These are phyloP conservation scores for Dichotomocladium elegans DNA, from an alignment of 371 early-diverging fungal genomes.

Conservation along the genomic window DNA sequence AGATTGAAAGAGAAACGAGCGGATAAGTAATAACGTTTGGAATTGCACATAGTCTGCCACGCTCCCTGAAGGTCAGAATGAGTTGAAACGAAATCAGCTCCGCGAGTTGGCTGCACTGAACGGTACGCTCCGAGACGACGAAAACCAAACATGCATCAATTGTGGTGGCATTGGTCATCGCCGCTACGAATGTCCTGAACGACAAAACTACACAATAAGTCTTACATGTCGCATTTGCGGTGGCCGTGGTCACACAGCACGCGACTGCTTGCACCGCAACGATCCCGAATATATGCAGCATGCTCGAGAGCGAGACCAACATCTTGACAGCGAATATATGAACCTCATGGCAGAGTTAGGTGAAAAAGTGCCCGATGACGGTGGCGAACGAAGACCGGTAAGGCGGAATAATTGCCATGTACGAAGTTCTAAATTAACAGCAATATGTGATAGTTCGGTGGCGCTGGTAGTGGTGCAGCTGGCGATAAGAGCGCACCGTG, in stretches of 20 bases:
- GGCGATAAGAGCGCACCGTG: slow-evolving; percentile 41
- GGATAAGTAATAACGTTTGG: neutral
- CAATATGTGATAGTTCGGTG: slow-evolving; percentile 9
- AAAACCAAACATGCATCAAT: slow-evolving; percentile 89
- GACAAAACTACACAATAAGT: slow-evolving; percentile 79
- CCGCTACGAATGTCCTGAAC: slow-evolving; percentile 89
- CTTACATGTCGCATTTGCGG: slow-evolving; percentile 89
- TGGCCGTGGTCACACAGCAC: slow-evolving; percentile 89
- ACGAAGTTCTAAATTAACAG: neutral
- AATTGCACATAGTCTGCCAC: slow-evolving; percentile 81
- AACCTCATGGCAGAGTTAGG: slow-evolving; percentile 90
- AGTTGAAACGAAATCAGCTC: slow-evolving; percentile 89
- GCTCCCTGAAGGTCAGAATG: slow-evolving; percentile 93
- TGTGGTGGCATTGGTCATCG: slow-evolving; percentile 93
- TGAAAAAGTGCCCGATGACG: slow-evolving; percentile 54
- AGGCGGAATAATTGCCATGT: slow-evolving; percentile 2
- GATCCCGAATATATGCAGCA: slow-evolving; percentile 69
- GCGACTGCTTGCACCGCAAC: slow-evolving; percentile 79
- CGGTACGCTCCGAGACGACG: slow-evolving; percentile 94
- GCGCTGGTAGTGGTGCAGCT: neutral
- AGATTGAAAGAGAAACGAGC: neutral
- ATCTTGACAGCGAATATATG: slow-evolving; percentile 85
- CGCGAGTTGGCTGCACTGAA: slow-evolving; percentile 94
- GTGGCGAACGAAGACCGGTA: slow-evolving; percentile 28
- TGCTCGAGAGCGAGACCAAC: slow-evolving; percentile 73